Evolutionary conservation across 2,329 filamentous ascomycete species (phyloP).

Genomic region (Alternaria viburni): DNA sequence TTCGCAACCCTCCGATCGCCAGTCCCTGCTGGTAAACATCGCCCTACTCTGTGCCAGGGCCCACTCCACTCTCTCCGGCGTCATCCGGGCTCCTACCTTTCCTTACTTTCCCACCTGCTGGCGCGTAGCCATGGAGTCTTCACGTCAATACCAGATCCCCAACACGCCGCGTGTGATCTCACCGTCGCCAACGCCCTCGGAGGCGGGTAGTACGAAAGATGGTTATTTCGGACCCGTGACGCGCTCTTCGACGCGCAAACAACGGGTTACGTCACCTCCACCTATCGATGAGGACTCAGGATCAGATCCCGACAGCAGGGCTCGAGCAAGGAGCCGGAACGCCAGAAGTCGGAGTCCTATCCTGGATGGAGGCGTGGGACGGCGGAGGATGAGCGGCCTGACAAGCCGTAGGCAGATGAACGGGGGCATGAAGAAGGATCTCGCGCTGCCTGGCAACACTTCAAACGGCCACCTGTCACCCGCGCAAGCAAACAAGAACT

Average conservation of each 20-base stretch:
- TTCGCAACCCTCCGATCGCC: constrained; percentile 14
- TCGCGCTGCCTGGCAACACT: constrained; percentile 50
- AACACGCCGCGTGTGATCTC: constrained; percentile 87
- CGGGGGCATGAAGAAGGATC: constrained; percentile 46
- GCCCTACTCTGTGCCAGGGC: constrained; percentile 34
- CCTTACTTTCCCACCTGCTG: constrained; percentile 61
- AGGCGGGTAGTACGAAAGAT: constrained; percentile 56
- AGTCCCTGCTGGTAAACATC: constrained; percentile 31
- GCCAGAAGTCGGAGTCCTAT: constrained; percentile 69
- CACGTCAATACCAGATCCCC: constrained; percentile 67
- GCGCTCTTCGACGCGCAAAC: constrained; percentile 72
- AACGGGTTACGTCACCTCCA: constrained; percentile 60
- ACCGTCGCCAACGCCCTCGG: constrained; percentile 70
- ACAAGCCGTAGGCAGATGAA: constrained; percentile 54
- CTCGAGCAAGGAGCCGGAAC: constrained; percentile 62
- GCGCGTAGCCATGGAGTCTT: constrained; percentile 51
- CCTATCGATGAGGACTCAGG: constrained; percentile 68
- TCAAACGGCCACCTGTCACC: constrained; percentile 76
- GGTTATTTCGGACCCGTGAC: constrained; percentile 77
- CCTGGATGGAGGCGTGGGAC: constrained; percentile 44
- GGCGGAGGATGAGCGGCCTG: constrained; percentile 59
- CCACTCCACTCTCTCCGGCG: constrained; percentile 59
- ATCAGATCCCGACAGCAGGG: constrained; percentile 61
- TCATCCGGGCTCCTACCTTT: constrained; percentile 62
- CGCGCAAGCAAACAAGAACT: constrained; percentile 68